Evolutionary conservation across 1,284 basidiomycete genomes (phyloP), one percentile per base, ranked within the genome.

Genomic region (Neonothopanus nambi): DNA sequence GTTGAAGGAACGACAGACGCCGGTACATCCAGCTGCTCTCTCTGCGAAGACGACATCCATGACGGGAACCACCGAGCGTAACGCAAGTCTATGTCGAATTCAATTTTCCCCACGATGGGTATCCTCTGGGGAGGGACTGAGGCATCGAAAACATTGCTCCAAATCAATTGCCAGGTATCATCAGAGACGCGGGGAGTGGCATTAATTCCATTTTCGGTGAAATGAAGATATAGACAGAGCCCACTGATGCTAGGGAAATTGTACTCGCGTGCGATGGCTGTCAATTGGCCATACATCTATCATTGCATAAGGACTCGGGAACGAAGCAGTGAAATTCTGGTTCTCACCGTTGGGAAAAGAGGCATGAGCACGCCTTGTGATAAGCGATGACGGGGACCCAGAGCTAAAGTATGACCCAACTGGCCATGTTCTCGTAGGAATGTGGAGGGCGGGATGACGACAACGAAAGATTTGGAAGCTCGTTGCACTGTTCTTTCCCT

Each of bases 221-320:
- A 75, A 57, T 84, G 84, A 53, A 89, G 73, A 65, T 90, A 91
- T 17, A 91, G 75, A 63, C 85, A 89, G 13, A 91, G 65, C 12
- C 89, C 89, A 11, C 80, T 67, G 5, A 78, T 86, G 67, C 85
- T 89, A 2, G 89, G 89, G 62, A 91, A 87, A 63, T 82, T 87
- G 69, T 85, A 91, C 67, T 92, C 89, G 47, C 83, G 81, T 12
- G 89, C 87, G 56, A 92, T 90, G 6, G 87, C 86, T 46, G 78
- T 76, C 30, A 91, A 71, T 67, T 92, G 89, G 21, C 77, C 82
- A 63, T 81, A 85, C 75, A 91, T 80, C 89, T 91, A 53, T 6
- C 20, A 33, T 46, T 52, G 47, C 9, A 55, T 37, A 26, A 39
- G 24, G 21, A 26, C 13, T 9, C 15, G 18, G 35, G 50, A 26